Percentiles rank a stretch among this genome's conserved stretches.
phyloP scores from a whole-genome alignment of 352 stramenopile species.

The Saprolegnia parasitica region DNA sequence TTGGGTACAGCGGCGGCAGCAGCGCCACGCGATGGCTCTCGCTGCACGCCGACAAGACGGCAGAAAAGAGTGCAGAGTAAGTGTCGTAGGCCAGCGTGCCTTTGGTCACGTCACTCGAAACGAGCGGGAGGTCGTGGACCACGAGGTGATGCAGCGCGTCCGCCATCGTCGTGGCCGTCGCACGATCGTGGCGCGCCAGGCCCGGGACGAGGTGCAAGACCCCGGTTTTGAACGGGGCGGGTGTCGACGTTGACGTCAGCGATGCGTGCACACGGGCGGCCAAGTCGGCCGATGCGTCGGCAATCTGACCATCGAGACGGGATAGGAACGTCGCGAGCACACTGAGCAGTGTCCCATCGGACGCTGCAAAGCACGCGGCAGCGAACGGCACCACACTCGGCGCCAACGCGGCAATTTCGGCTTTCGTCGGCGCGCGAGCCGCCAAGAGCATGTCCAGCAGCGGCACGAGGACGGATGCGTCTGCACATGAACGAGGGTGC shows the following conservation, averaged over 20 bases:
- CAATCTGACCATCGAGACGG: constrained; percentile 37
- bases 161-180: constrained; percentile 26
- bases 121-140: constrained; percentile 69
- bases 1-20: constrained; percentile 50
- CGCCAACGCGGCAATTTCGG: not conserved
- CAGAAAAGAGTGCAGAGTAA: constrained; percentile 48
- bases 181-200: not conserved
- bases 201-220: constrained; percentile 41
- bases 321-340: constrained; percentile 41
- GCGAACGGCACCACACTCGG: constrained; percentile 4
- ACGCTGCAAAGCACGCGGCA: not conserved
- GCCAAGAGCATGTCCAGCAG: not conserved
- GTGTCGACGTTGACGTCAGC: constrained; percentile 38
- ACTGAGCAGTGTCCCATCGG: not conserved
- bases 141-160: constrained; percentile 47
- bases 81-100: constrained; percentile 64
- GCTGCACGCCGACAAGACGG: constrained; percentile 54
- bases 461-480: not conserved
- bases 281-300: constrained; percentile 16
- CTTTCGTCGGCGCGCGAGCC: not conserved
- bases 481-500: not conserved
- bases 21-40: constrained; percentile 43
- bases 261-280: not conserved
- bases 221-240: constrained; percentile 59
- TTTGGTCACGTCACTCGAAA: constrained; percentile 56